phyloP scores from a whole-genome alignment of 495 filamentous ascomycete species.

The Penicillium pancosmium region DNA sequence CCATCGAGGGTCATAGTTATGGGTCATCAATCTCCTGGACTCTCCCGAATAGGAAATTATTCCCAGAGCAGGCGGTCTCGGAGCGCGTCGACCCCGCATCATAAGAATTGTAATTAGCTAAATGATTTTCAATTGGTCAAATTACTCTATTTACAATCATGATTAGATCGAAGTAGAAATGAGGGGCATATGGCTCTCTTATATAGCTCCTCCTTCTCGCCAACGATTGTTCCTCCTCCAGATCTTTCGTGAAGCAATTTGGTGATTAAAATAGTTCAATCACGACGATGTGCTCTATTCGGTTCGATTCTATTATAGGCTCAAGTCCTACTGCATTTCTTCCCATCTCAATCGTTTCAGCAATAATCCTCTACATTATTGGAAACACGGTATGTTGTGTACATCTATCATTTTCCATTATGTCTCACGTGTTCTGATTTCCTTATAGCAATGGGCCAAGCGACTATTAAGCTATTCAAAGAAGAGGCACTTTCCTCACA shows the following conservation, averaged over 20 bases:
- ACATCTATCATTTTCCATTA: neutral
- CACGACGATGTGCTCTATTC: neutral
- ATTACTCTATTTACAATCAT: neutral
- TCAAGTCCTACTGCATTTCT: neutral
- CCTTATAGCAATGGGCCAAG: neutral
- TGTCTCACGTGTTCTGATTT: neutral
- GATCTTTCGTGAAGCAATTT: neutral
- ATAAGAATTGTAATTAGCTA: neutral
- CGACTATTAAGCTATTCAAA: neutral
- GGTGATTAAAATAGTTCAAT: neutral
- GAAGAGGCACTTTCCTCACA: neutral
- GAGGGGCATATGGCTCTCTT: neutral
- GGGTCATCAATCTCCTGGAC: neutral
- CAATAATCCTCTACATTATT: neutral
- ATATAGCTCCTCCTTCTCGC: neutral
- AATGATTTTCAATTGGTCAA: neutral
- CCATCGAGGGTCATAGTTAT: neutral
- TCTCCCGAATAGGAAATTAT: neutral
- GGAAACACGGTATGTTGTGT: neutral
- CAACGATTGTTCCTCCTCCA: neutral
- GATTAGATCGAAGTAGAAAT: neutral
- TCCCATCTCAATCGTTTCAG: neutral
- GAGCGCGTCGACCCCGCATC: slow-evolving; percentile 4
- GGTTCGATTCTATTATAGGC: neutral
- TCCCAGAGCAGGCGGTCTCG: slow-evolving; percentile 3